Base-by-base conservation (phyloP, 352 stramenopile genomes). In the Globisporangium heterothallicum region DNA sequence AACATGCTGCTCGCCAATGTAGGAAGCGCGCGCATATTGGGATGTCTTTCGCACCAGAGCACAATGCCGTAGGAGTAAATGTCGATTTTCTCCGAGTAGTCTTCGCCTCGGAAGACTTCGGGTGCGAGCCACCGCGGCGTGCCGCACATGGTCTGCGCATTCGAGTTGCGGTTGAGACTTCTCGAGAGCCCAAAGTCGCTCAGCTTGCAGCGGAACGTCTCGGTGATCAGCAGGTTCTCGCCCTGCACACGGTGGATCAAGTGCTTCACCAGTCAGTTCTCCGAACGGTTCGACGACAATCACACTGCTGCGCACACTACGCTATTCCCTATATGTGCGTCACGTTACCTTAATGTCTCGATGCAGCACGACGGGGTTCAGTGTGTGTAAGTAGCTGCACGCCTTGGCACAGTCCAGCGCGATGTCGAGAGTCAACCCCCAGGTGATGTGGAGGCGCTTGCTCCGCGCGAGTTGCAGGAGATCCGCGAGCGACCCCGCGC, bases 11-110 rank as follows among this genome's bases (percentile, higher is more conserved):
- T n/a, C n/a, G n/a, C n/a, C n/a, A n/a, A n/a, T n/a, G n/a, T n/a
- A n/a, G n/a, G n/a, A n/a, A n/a, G n/a, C n/a, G n/a, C n/a, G n/a
- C n/a, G n/a, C n/a, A n/a, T n/a, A n/a, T n/a, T n/a, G n/a, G 12
- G 13, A 21, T 19, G 8, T n/a, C 5, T 22, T n/a, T 4, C 26
- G 12, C 57, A 88, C 80, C 81, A 91, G 42, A 93, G 63, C 26
- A 93, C 82, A 45, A 92, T 88, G 54, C 77, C 73, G 56, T 88
- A 90, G 25, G 78, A 90, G 59, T 92, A 90, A 3, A 92, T 56
- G 45, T 92, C 81, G 26, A 92, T 86, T 64, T 92, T 92, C 51
- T 92, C 81, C 32, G 77, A 87, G 62, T 90, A 92, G 30, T 86
- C 75, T 41, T 92, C 78, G 30, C 81, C 81, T 24, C 78, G 76